These are phyloP conservation scores for Asterophora parasitica DNA, from an alignment of 768 basidiomycete species.

Conservation along the genomic window DNA sequence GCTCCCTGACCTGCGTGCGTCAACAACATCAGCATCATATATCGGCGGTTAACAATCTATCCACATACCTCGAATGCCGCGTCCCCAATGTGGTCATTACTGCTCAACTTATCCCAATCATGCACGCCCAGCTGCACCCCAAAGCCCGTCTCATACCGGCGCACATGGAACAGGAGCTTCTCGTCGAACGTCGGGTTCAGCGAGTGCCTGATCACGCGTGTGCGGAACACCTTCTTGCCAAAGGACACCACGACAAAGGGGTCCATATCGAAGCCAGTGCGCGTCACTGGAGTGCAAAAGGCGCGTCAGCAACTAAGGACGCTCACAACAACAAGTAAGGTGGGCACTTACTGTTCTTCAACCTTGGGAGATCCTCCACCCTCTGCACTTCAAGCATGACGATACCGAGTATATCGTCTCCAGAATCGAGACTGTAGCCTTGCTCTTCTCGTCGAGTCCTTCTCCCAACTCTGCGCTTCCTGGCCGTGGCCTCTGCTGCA, in stretches of 20 bases:
- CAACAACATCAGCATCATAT: neutral
- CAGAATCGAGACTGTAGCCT: conserved; percentile 52
- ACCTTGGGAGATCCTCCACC: conserved; percentile 78
- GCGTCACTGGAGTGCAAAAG: conserved; percentile 53
- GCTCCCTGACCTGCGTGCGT: conserved; percentile 33
- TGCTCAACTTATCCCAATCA: conserved; percentile 94
- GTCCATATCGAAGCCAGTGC: conserved; percentile 94
- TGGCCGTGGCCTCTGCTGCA: neutral
- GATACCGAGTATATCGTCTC: conserved; percentile 86
- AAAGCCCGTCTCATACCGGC: conserved; percentile 77
- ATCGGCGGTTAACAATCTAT: neutral
- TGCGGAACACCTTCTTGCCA: conserved; percentile 95
- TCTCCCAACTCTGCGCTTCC: conserved; percentile 17
- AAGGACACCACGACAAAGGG: conserved; percentile 96
- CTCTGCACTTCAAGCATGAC: conserved; percentile 90
- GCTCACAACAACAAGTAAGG: too few relatives aligned
- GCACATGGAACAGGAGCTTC: conserved; percentile 92
- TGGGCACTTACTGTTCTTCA: conserved; percentile 73
- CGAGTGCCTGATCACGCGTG: conserved; percentile 80
- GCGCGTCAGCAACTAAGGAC: too few relatives aligned
- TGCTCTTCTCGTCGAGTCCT: conserved; percentile 22
- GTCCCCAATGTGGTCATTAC: conserved; percentile 88
- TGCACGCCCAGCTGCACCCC: conserved; percentile 78
- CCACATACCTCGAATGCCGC: conserved; percentile 56
- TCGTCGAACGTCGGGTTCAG: conserved; percentile 90